Evolutionary conservation across 2,329 filamentous ascomycete genomes (phyloP).

Genomic region (Dendryphion nanum): DNA sequence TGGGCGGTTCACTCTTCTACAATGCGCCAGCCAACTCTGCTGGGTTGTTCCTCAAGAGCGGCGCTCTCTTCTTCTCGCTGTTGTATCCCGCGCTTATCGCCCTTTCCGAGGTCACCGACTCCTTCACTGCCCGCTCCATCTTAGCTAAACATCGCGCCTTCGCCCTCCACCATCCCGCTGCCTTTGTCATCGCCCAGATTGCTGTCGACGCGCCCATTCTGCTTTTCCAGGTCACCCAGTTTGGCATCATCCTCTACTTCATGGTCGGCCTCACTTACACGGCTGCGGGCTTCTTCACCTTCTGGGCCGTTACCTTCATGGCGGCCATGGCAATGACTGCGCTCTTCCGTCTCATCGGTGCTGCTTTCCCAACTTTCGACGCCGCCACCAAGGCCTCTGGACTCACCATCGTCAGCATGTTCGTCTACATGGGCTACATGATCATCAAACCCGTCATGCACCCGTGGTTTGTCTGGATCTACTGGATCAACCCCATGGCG

Average conservation of each 20-base stretch:
- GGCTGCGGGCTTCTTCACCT: slow-evolving; percentile 77
- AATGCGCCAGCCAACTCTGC: slow-evolving; percentile 56
- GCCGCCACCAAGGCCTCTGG: slow-evolving; percentile 58
- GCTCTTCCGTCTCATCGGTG: slow-evolving; percentile 75
- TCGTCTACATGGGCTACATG: slow-evolving; percentile 62
- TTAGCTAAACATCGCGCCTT: slow-evolving; percentile 85
- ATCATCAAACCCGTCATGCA: slow-evolving; percentile 51
- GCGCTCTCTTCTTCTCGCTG: slow-evolving; percentile 63
- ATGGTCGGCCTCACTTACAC: slow-evolving; percentile 74
- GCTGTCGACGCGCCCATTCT: slow-evolving; percentile 55
- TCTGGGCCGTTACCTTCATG: slow-evolving; percentile 68
- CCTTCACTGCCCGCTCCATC: slow-evolving; percentile 67
- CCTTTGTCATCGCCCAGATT: slow-evolving; percentile 71
- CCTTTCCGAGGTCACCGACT: slow-evolving; percentile 61
- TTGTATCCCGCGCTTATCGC: slow-evolving; percentile 62
- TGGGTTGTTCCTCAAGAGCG: slow-evolving; percentile 64
- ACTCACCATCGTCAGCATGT: slow-evolving; percentile 56
- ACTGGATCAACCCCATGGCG: slow-evolving; percentile 73
- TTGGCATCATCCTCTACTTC: slow-evolving; percentile 71
- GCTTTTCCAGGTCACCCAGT: slow-evolving; percentile 58
- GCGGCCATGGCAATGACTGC: slow-evolving; percentile 75
- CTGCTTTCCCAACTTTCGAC: slow-evolving; percentile 61
- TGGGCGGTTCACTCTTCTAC: slow-evolving; percentile 68
- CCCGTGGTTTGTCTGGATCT: slow-evolving; percentile 54
- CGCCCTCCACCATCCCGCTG: slow-evolving; percentile 83